A percentile compares a stretch with the other conserved stretches of the same genome.
phyloP scores from a whole-genome alignment of 495 filamentous ascomycete genomes.

The Chlorociboria aeruginascens region DNA sequence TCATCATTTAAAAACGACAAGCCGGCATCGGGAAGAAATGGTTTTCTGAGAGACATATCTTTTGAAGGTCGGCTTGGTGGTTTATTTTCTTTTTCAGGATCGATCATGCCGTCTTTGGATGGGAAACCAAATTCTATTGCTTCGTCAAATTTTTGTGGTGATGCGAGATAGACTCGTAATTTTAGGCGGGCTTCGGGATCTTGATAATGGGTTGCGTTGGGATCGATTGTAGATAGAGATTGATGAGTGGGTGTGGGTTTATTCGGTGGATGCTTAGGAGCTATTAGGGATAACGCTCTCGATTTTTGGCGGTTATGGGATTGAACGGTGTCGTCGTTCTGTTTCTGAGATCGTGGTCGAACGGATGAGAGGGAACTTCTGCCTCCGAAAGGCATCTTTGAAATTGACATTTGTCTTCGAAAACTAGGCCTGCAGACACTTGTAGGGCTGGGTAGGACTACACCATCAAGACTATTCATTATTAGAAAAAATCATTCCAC shows the following conservation, averaged over 20 bases:
- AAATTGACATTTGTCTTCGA: constrained; percentile 39
- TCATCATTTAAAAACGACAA: constrained; percentile 40
- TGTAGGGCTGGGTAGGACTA: constrained; percentile 24
- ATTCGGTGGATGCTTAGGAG: constrained; percentile 27
- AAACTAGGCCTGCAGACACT: constrained; percentile 34
- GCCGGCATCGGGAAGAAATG: constrained; percentile 20
- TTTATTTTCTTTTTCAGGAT: constrained; percentile 21
- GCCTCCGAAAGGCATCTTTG: constrained; percentile 38
- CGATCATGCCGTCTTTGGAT: constrained; percentile 33
- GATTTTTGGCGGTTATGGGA: constrained; percentile 32
- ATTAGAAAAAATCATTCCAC: too few relatives aligned
- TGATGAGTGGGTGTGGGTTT: constrained; percentile 28
- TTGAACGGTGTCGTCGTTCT: not conserved
- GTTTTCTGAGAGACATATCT: constrained; percentile 16
- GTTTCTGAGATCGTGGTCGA: constrained; percentile 8
- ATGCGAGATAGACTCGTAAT: constrained; percentile 77
- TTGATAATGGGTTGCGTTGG: constrained; percentile 71
- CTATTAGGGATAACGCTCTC: constrained; percentile 35
- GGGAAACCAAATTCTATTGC: constrained; percentile 90
- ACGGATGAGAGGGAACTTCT: constrained; percentile 22
- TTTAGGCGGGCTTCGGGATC: constrained; percentile 84
- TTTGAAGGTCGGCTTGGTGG: constrained; percentile 11
- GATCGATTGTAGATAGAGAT: constrained; percentile 47
- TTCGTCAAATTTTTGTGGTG: constrained; percentile 92
- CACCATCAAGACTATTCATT: constrained; percentile 19